These are phyloP conservation scores for Solanum sejunctum DNA, from an alignment of 257 asterid genomes.

Conservation along the genomic window DNA sequence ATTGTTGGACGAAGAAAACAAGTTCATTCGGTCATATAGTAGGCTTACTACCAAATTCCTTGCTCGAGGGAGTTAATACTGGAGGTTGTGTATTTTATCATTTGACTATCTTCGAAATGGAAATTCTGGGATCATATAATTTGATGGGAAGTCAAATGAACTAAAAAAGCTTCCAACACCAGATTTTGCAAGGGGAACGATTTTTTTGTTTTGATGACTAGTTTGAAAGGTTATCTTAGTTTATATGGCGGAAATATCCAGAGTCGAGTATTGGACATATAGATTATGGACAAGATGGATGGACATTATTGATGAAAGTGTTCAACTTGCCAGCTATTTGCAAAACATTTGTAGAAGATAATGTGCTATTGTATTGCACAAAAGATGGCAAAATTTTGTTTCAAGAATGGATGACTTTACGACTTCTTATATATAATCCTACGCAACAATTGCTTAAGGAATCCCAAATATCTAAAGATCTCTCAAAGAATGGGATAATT, in stretches of 20 bases:
- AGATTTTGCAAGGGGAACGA: not conserved
- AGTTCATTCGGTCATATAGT: not conserved
- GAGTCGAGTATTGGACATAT: not conserved
- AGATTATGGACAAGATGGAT: not conserved
- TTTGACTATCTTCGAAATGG: not conserved
- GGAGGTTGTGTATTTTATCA: not conserved
- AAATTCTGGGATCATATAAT: not conserved
- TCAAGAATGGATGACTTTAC: not conserved
- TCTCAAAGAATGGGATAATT: not conserved
- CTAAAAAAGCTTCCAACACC: not conserved
- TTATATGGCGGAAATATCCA: not conserved
- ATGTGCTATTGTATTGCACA: not conserved
- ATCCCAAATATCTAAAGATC: not conserved
- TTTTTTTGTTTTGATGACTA: not conserved
- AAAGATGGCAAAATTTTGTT: not conserved
- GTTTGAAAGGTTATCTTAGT: not conserved
- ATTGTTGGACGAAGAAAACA: not conserved
- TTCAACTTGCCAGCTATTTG: not conserved
- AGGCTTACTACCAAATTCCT: not conserved
- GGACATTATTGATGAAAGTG: not conserved
- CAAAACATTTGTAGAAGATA: not conserved
- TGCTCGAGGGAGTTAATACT: too few relatives aligned
- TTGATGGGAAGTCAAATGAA: not conserved
- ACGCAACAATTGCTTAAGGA: not conserved
- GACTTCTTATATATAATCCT: not conserved